Evolutionary conservation across 2,329 filamentous ascomycete species (phyloP).

Genomic region (Clonostachys solani): DNA sequence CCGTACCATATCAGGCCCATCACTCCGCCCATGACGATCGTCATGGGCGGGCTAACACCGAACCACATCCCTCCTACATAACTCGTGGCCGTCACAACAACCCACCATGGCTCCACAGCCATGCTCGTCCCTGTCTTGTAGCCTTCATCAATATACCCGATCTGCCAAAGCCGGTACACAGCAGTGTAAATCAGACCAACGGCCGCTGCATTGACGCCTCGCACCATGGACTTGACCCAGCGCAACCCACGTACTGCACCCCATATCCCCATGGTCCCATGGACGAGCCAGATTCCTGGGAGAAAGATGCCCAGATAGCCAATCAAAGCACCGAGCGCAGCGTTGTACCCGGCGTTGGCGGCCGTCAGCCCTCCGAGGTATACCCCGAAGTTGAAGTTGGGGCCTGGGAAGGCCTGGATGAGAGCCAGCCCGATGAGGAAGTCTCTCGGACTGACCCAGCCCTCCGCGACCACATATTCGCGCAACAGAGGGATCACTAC

Average conservation of each 20-base stretch:
- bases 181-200: conserved; percentile 58
- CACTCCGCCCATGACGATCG: conserved; percentile 19
- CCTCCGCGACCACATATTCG: conserved; percentile 60
- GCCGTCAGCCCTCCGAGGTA: conserved; percentile 48
- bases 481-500: conserved; percentile 61
- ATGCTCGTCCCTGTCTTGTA: conserved; percentile 42
- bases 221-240: conserved; percentile 28
- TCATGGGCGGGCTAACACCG: conserved; percentile 16
- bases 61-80: conserved; percentile 23
- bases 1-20: conserved; percentile 20
- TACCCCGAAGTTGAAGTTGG: conserved; percentile 45
- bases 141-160: conserved; percentile 47
- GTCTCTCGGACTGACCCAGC: conserved; percentile 67
- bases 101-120: conserved; percentile 55
- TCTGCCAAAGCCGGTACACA: conserved; percentile 55
- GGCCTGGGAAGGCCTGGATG: conserved; percentile 61
- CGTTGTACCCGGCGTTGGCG: conserved; percentile 22
- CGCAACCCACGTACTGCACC: conserved; percentile 33
- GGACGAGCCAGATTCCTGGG: conserved; percentile 38
- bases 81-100: conserved; percentile 44
- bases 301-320: conserved; percentile 44
- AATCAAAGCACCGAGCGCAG: conserved; percentile 36
- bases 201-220: conserved; percentile 52
- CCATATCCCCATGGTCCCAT: conserved; percentile 49
- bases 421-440: conserved; percentile 71